Conservation (phyloP, 345 rosid species). For the Gossypium ekmanianum region DNA sequence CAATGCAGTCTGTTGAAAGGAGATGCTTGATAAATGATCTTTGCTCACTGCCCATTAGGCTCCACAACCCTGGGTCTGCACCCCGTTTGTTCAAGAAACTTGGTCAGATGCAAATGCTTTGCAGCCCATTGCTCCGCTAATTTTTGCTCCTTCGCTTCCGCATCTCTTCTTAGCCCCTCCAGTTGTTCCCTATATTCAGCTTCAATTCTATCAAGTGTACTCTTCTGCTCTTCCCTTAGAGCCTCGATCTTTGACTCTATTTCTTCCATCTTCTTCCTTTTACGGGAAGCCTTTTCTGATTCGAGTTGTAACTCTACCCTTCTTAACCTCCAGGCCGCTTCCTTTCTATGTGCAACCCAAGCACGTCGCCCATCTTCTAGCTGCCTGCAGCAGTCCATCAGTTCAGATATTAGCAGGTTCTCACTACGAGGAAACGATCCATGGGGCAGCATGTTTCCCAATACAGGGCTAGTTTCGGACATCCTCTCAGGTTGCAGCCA, state of each 20-base stretch:
- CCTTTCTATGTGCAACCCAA: conserved; percentile 84
- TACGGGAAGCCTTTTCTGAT: conserved; percentile 71
- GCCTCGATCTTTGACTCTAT: conserved; percentile 76
- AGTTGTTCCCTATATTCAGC: conserved; percentile 77
- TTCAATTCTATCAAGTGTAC: conserved; percentile 67
- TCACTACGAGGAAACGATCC: conserved; percentile 51
- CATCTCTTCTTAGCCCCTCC: conserved; percentile 63
- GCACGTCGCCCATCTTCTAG: conserved; percentile 86
- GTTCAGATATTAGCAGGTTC: conserved; percentile 52
- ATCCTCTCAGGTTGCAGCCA: conserved; percentile 82
- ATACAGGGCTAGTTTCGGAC: conserved; percentile 40
- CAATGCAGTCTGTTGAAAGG: neutral
- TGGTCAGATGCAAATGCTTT: conserved; percentile 62
- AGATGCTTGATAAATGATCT: neutral
- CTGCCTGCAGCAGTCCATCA: conserved; percentile 87
- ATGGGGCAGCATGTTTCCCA: conserved; percentile 44
- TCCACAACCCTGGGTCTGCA: conserved; percentile 50
- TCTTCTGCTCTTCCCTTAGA: conserved; percentile 83
- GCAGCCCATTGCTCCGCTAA: conserved; percentile 82
- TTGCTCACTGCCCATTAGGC: conserved; percentile 35
- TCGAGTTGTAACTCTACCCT: conserved; percentile 91
- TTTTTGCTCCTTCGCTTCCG: conserved; percentile 86
- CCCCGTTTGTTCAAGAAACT: conserved; percentile 76
- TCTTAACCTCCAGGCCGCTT: conserved; percentile 90
- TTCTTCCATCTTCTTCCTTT: conserved; percentile 87